Base-by-base conservation (phyloP, 768 basidiomycete species). In the Cubamyces lactineus region DNA sequence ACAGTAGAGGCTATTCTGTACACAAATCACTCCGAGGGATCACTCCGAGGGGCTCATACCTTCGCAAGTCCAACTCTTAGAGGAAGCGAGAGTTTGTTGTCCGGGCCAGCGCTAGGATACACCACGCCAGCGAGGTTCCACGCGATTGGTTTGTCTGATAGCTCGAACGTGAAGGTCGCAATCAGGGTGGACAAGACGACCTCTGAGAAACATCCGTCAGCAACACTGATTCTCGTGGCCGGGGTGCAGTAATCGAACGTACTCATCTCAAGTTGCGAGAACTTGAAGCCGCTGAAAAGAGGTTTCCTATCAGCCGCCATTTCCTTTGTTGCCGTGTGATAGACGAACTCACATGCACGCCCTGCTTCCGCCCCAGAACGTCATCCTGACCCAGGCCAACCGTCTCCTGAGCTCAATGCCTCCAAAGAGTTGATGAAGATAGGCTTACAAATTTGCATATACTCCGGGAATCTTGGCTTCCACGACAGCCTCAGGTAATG, bases 81-180 rank as follows among this genome's bases (percentile, higher is more conserved):
- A 0, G 73, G 70, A 62, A 70, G 51, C 21, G 62, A 50, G 1
- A 66, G 60, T 46, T 46, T 61, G 21, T 17, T 54, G n/a, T 48
- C 47, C 2, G 46, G n/a, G 15, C 60, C 61, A 1, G 60, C 57
- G 11, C 70, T 64, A 11, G 73, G 74, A 49, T 69, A 72, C 11
- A 62, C 48, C 17, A 73, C 68, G 2, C 54, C 61, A 9, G 67
- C 68, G 41, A 70, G 60, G 53, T 74, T 71, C 72, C 73, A 75
- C 3, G 61, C 40, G 38, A 76, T 67, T 17, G 63, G 66, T 30
- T 62, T 66, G 12, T 67, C 63, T 2, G 69, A 16, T 2, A 67
- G 62, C 21, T 68, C 69, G 53, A 76, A 72, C 24, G 52, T 68
- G 69, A 75, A 72, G 3, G 67, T 65, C 17, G 62, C 51, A 5